phyloP scores from a whole-genome alignment of 306 rosid genomes.

The cucumber (Cucumis sativus) region Cucumber_9930_V3 NC_026657.2:1533001-1533500 shows the following conservation, averaged over 20 bases:
- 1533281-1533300: not conserved
- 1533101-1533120: not conserved
- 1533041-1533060: not conserved
- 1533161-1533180: not conserved
- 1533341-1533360: not conserved
- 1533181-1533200: constrained; percentile 1
- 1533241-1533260: constrained; percentile 3
- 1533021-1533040: not conserved
- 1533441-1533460: not conserved
- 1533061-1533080: not conserved
- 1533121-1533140: not conserved
- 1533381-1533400: not conserved
- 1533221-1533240: not conserved
- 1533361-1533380: not conserved
- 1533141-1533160: not conserved
- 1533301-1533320: not conserved
- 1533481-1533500: too few relatives aligned
- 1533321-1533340: not conserved
- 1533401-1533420: not conserved
- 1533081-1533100: not conserved
- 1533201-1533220: constrained; percentile 1
- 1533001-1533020: too few relatives aligned
- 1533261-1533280: not conserved
- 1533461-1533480: not conserved
- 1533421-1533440: not conserved